These are phyloP conservation scores for Venturia pyrina DNA, from an alignment of 2,329 filamentous ascomycete species.

Conservation along the genomic window DNA sequence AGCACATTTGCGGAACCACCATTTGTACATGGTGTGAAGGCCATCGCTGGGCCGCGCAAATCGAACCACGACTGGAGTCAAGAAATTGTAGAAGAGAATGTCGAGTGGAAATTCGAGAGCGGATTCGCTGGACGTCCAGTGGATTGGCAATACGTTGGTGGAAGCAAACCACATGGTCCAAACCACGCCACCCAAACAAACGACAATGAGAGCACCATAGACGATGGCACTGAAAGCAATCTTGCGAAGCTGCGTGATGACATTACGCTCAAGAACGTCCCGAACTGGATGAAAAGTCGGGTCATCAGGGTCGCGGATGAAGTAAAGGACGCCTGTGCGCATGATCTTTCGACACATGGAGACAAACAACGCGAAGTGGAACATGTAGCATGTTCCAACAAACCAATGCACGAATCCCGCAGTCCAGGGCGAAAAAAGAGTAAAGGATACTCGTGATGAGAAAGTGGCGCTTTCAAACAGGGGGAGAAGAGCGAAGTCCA, in stretches of 20 bases:
- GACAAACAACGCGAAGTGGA: conserved; percentile 96
- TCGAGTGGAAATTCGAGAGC: conserved; percentile 92
- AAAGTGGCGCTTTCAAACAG: conserved; percentile 77
- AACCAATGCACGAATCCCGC: conserved; percentile 99
- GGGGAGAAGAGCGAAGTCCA: conserved; percentile 80
- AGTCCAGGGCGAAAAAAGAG: conserved; percentile 68
- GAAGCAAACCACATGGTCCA: conserved; percentile 71
- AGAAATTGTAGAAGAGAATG: conserved; percentile 90
- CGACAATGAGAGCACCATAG: conserved; percentile 82
- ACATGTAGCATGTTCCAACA: conserved; percentile 98
- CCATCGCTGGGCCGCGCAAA: conserved; percentile 78
- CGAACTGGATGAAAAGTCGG: conserved; percentile 96
- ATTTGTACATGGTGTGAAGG: conserved; percentile 76
- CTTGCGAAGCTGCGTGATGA: conserved; percentile 87
- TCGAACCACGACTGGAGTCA: conserved; percentile 78
- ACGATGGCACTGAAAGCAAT: conserved; percentile 94
- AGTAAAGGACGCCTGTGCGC: conserved; percentile 90
- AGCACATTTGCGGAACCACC: conserved; percentile 92
- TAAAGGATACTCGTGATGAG: conserved; percentile 67
- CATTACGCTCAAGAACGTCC: conserved; percentile 86
- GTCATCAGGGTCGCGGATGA: conserved; percentile 95
- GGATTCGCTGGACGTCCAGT: conserved; percentile 87
- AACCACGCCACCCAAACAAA: conserved; percentile 90
- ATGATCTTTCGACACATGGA: conserved; percentile 99
- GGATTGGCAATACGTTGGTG: conserved; percentile 70